Percentiles rank a stretch among this genome's conserved stretches.
phyloP scores from a whole-genome alignment of 768 basidiomycete species.

The Boletus sp. region DNA sequence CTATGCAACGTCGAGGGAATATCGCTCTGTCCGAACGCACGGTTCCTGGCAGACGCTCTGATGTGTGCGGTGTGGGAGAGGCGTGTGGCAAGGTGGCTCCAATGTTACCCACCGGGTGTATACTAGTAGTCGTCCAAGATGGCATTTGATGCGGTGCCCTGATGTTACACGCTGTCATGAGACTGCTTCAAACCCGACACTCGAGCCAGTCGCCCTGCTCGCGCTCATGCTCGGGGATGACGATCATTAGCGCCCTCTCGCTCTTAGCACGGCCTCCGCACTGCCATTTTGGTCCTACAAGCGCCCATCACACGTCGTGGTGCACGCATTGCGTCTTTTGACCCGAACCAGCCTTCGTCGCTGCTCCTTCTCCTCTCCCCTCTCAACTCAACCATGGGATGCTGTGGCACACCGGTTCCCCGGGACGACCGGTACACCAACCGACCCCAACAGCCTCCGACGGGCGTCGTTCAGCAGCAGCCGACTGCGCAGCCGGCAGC shows the following conservation, averaged over 20 bases:
- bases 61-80: too few relatives aligned
- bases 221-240: too few relatives aligned
- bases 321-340: not conserved
- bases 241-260: not conserved
- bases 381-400: constrained; percentile 45
- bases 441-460: constrained; percentile 25
- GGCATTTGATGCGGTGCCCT: too few relatives aligned
- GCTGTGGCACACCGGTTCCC: constrained; percentile 55
- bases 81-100: too few relatives aligned
- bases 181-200: not conserved
- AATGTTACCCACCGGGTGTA: too few relatives aligned
- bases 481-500: constrained; percentile 41
- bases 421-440: constrained; percentile 34
- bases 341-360: not conserved
- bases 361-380: not conserved
- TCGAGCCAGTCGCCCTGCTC: not conserved
- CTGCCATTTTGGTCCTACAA: constrained; percentile 10
- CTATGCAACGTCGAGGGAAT: too few relatives aligned
- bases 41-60: too few relatives aligned
- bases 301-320: constrained; percentile 7
- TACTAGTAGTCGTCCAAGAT: too few relatives aligned
- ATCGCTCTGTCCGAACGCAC: too few relatives aligned
- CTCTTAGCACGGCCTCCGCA: constrained; percentile 7
- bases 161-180: too few relatives aligned
- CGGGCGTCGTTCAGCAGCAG: constrained; percentile 48